Conservation (phyloP, 2,329 filamentous ascomycete species). For the Aureobasidium vineae region DNA sequence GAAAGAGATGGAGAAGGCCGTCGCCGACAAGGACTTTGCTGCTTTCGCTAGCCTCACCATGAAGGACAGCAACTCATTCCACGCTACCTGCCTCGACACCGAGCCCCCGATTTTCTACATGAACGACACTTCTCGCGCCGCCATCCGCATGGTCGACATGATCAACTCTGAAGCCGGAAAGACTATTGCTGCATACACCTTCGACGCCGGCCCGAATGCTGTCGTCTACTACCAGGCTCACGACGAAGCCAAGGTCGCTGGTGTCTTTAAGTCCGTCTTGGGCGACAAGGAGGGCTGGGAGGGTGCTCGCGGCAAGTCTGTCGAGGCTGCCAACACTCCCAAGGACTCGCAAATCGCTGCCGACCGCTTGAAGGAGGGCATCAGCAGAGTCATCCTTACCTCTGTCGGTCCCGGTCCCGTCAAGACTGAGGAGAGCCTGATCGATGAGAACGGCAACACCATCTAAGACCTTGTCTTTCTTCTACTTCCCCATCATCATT, state of each 20-base stretch:
- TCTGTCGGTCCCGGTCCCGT: slow-evolving; percentile 85
- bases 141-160: slow-evolving; percentile 82
- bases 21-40: slow-evolving; percentile 75
- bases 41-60: slow-evolving; percentile 88
- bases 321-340: slow-evolving; percentile 55
- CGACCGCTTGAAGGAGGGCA: slow-evolving; percentile 65
- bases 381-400: slow-evolving; percentile 87
- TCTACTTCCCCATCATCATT: background rate
- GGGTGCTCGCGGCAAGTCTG: slow-evolving; percentile 51
- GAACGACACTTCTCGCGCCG: slow-evolving; percentile 87
- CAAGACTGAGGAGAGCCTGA: slow-evolving; percentile 73
- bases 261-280: slow-evolving; percentile 70
- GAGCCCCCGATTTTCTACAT: slow-evolving; percentile 98
- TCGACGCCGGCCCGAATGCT: slow-evolving; percentile 94
- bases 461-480: background rate
- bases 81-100: slow-evolving; percentile 90
- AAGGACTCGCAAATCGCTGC: slow-evolving; percentile 61
- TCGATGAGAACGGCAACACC: slow-evolving; percentile 62
- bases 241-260: slow-evolving; percentile 69
- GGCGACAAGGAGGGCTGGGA: slow-evolving; percentile 69
- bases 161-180: slow-evolving; percentile 79
- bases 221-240: slow-evolving; percentile 93
- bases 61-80: slow-evolving; percentile 96
- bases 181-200: slow-evolving; percentile 85
- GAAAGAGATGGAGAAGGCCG: slow-evolving; percentile 78